Percentiles rank a stretch among this genome's conserved stretches.
Conservation (phyloP, 2,329 filamentous ascomycete genomes). For the Talaromyces funiculosus region DNA sequence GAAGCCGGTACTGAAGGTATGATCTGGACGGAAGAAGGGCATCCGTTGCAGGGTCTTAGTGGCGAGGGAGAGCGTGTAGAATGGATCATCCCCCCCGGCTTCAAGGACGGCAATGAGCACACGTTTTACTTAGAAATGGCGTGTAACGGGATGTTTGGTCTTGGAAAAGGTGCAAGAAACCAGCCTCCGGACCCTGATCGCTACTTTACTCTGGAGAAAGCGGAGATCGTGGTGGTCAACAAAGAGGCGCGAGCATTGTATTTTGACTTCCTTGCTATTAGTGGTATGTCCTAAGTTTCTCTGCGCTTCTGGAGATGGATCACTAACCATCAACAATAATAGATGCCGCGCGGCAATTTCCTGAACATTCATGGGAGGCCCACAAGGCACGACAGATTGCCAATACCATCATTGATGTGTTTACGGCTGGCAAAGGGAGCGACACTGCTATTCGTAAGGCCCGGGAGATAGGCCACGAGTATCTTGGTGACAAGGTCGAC, state of each 20-base stretch:
- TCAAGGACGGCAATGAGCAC: conserved; percentile 79
- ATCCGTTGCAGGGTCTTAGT: conserved; percentile 84
- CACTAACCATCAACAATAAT: not conserved
- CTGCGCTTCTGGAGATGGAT: not conserved
- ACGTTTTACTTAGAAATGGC: conserved; percentile 96
- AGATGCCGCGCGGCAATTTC: conserved; percentile 89
- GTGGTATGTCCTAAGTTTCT: conserved; percentile 41
- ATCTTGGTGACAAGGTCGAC: conserved; percentile 74
- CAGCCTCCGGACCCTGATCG: conserved; percentile 82
- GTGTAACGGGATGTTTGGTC: conserved; percentile 98
- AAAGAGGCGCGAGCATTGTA: conserved; percentile 73
- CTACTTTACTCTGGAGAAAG: conserved; percentile 68
- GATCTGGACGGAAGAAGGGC: conserved; percentile 86
- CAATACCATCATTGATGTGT: conserved; percentile 85
- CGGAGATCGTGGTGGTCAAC: conserved; percentile 86
- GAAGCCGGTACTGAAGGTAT: conserved; percentile 92
- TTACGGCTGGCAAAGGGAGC: conserved; percentile 69
- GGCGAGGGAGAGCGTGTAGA: conserved; percentile 83
- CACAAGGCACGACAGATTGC: conserved; percentile 78
- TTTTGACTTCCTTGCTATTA: conserved; percentile 94
- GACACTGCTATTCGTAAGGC: conserved; percentile 71
- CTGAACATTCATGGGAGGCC: conserved; percentile 78
- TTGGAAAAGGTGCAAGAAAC: conserved; percentile 87
- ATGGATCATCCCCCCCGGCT: conserved; percentile 80
- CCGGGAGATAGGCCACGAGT: conserved; percentile 75